phyloP scores from a whole-genome alignment of 768 basidiomycete genomes.

The Pleurotus djamor region DNA sequence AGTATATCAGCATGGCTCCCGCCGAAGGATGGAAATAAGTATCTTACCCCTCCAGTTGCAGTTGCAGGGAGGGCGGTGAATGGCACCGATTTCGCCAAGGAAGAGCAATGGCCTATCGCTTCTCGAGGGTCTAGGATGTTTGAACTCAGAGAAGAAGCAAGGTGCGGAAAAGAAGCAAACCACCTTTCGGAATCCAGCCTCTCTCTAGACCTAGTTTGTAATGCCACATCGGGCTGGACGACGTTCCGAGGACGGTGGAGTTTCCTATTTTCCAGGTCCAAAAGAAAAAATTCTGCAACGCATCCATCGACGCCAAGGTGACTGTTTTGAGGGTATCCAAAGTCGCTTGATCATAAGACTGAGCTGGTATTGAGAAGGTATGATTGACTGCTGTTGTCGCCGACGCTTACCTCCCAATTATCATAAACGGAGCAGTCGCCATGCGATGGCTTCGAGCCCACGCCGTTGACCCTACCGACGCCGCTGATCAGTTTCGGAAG shows the following conservation, averaged over 20 bases:
- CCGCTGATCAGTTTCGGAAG: not conserved
- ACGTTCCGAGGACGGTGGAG: conserved; percentile 64
- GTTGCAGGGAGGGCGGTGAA: conserved; percentile 62
- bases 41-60: conserved; percentile 65
- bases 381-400: conserved; percentile 5
- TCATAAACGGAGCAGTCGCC: conserved; percentile 40
- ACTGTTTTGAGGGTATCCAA: conserved; percentile 64
- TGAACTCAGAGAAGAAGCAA: not conserved
- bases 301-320: conserved; percentile 82
- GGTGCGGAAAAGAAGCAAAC: conserved; percentile 23
- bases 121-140: conserved; percentile 38
- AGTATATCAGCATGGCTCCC: not conserved
- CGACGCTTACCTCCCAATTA: conserved; percentile 35
- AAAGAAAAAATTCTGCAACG: conserved; percentile 91
- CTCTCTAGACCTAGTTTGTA: conserved; percentile 83
- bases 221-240: conserved; percentile 81
- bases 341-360: conserved; percentile 55
- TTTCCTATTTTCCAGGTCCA: conserved; percentile 97
- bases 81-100: conserved; percentile 29
- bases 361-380: not conserved
- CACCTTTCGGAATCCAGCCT: conserved; percentile 85
- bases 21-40: conserved; percentile 4
- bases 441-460: conserved; percentile 31
- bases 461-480: conserved; percentile 40
- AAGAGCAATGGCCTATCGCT: conserved; percentile 41